These are phyloP conservation scores for Leccinum fallax DNA, from an alignment of 1,284 basidiomycete genomes.

Conservation along the genomic window DNA sequence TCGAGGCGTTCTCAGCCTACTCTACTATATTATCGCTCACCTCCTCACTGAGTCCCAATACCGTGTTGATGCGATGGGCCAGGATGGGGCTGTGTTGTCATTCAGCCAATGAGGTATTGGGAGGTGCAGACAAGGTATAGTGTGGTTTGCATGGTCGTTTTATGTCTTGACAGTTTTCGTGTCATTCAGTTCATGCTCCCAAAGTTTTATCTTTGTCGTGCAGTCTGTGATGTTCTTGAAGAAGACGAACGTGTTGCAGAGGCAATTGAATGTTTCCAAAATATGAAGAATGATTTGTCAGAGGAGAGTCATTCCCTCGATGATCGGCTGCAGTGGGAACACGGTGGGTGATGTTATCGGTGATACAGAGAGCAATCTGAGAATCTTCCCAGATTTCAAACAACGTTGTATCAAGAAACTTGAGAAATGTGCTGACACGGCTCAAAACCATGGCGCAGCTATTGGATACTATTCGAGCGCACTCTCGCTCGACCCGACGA, in stretches of 20 bases:
- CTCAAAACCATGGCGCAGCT: background rate
- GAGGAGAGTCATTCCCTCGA: background rate
- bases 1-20: background rate
- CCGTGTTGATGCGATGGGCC: background rate
- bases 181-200: background rate
- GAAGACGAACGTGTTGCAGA: background rate
- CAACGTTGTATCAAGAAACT: background rate
- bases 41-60: background rate
- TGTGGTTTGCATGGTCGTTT: background rate
- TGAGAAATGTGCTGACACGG: background rate
- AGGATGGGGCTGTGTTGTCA: background rate
- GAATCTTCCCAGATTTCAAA: background rate
- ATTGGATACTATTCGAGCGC: background rate
- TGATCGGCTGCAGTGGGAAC: background rate
- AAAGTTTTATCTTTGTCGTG: background rate
- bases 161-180: background rate
- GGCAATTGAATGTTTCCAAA: background rate
- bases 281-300: background rate
- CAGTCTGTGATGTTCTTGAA: background rate
- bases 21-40: background rate
- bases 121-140: background rate
- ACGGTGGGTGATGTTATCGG: background rate
- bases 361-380: background rate
- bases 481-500: background rate
- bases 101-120: background rate